A percentile compares a stretch with the other conserved stretches of the same genome.
Conservation (phyloP, 75 land plant species). For the Picea glauca region DNA sequence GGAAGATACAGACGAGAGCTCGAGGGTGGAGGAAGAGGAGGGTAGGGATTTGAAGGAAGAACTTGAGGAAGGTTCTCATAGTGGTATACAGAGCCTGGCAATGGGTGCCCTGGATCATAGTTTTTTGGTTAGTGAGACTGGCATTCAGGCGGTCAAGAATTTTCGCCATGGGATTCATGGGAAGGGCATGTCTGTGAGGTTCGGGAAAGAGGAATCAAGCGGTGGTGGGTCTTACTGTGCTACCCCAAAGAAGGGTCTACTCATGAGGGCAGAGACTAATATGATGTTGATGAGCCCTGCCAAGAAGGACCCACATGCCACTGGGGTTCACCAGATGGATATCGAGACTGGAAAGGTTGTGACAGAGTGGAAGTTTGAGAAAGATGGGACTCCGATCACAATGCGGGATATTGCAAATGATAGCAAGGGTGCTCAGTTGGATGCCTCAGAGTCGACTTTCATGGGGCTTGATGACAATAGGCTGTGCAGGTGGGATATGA, state of each 20-base stretch:
- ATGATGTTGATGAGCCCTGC: slow-evolving; percentile 91
- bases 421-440: slow-evolving; percentile 82
- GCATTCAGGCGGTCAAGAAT: slow-evolving; percentile 90
- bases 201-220: slow-evolving; percentile 17
- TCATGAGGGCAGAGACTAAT: slow-evolving; percentile 88
- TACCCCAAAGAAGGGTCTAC: slow-evolving; percentile 93
- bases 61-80: slow-evolving; percentile 53
- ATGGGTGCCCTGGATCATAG: slow-evolving; percentile 95
- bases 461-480: slow-evolving; percentile 92
- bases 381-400: slow-evolving; percentile 86
- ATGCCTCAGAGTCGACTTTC: slow-evolving; percentile 84
- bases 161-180: slow-evolving; percentile 81
- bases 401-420: slow-evolving; percentile 96
- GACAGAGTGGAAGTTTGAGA: slow-evolving; percentile 92
- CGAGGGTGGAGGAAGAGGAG: slow-evolving; percentile 16
- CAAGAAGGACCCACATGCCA: slow-evolving; percentile 47
- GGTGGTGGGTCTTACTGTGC: slow-evolving; percentile 6
- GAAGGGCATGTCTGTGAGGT: slow-evolving; percentile 74
- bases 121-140: slow-evolving; percentile 72
- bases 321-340: slow-evolving; percentile 86
- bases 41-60: slow-evolving; percentile 46
- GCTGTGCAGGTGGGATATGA: slow-evolving; percentile 99
- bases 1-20: slow-evolving; percentile 88
- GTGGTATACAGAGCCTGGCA: slow-evolving; percentile 82
- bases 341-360: slow-evolving; percentile 89